Percentiles rank a stretch among this genome's conserved stretches.
Conservation (phyloP, 495 filamentous ascomycete genomes). For the Staphylotrichum tortipilum region DNA sequence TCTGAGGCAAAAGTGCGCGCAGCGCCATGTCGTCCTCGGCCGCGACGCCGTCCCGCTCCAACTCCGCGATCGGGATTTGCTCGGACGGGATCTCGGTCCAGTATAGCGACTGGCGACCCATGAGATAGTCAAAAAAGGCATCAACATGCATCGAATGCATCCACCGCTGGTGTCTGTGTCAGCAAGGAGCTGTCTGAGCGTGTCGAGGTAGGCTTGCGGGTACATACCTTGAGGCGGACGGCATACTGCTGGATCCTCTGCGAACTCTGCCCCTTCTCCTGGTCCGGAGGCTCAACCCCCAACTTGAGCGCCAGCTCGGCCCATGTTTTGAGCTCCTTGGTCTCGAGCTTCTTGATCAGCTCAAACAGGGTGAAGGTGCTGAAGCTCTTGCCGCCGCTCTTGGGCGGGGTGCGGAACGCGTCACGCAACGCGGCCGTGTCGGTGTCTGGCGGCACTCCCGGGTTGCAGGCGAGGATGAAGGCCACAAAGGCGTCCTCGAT, state of each 20-base stretch:
- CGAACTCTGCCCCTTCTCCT: constrained; percentile 80
- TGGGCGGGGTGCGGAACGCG: constrained; percentile 75
- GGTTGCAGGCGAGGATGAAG: constrained; percentile 92
- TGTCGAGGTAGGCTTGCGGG: neutral
- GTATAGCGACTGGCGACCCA: constrained; percentile 72
- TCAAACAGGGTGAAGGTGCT: constrained; percentile 74
- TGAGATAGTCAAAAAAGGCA: constrained; percentile 88
- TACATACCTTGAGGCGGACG: constrained; percentile 75
- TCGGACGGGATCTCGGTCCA: constrained; percentile 73
- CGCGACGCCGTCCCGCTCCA: constrained; percentile 74
- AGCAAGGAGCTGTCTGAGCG: neutral
- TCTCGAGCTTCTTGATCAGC: constrained; percentile 72
- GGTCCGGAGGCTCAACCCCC: constrained; percentile 79
- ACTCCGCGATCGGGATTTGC: constrained; percentile 49
- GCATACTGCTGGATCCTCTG: constrained; percentile 98
- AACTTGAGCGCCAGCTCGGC: constrained; percentile 80
- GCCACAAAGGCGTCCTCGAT: constrained; percentile 81
- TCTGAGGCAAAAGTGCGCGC: constrained; percentile 79
- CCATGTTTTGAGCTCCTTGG: constrained; percentile 94
- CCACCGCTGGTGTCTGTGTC: constrained; percentile 57
- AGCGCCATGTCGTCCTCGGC: constrained; percentile 90
- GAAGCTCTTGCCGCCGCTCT: constrained; percentile 88
- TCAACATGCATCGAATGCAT: constrained; percentile 98
- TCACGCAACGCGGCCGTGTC: constrained; percentile 68
- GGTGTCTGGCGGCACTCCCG: constrained; percentile 58